Evolutionary conservation across 192 early-diverging fungal species (phyloP), one percentile per base, ranked within the genome.

Genomic region (Pilobolus umbonatus): DNA sequence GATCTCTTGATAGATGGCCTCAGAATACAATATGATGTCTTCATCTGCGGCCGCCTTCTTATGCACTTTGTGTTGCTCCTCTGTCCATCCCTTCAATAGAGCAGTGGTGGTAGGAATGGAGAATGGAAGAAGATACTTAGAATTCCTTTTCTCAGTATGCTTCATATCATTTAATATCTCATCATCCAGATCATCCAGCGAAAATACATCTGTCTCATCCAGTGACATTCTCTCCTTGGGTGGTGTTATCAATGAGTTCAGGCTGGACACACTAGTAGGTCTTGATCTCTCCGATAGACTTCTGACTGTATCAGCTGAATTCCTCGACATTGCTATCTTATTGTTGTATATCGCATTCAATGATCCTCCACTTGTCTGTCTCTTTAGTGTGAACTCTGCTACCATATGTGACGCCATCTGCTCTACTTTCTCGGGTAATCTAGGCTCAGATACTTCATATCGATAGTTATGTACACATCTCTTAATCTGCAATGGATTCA

Each of bases 371-470:
- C 25, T 28, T 22, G 45, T 12, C 9, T 19, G 22, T 26, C 11
- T 5, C 11, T 19, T 14, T 49, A 29, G 26, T 49, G 47, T 11
- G n/a, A n/a, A n/a, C n/a, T 89, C 87, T 19, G 86, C 83, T 54
- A 84, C 84, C 24, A 90, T 72, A 32, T 83, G 78, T 17, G 81
- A 67, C 0, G 93, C 78, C 64, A 92, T 93, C 51, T 81, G 75
- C 48, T 80, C 80, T 9, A 95, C 79, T 22, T 92, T 89, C 10
- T 79, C 71, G 3, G 81, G 58, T 39, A 96, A 65, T 15, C 75
- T 64, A 11, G 76, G 55, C 60, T 98, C 95, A 22, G 84, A 84
- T 29, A 90, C 86, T 64, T 98, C 95, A 64, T 94, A 98, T 24
- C 85, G 78, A 65, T 98, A 98, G 34, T 75, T 73, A 12, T 73